Percentiles rank a stretch among this genome's conserved stretches.
Evolutionary conservation across 257 asterid species (phyloP).

Genomic region (Coffea eugenioides): DNA sequence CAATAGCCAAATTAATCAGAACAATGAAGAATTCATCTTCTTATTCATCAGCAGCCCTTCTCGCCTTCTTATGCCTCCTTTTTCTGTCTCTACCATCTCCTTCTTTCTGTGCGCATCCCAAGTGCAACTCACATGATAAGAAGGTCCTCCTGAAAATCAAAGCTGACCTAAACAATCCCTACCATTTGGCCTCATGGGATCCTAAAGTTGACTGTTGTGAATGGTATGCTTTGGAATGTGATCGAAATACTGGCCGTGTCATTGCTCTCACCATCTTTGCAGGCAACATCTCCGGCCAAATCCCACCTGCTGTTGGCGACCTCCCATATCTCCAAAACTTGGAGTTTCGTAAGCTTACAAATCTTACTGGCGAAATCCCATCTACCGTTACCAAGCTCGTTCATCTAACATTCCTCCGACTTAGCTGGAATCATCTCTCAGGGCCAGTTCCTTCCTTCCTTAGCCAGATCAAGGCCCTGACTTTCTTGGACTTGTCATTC

Average conservation of each 20-base stretch:
- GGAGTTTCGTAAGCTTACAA: constrained; percentile 16
- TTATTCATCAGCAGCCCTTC: too few relatives aligned
- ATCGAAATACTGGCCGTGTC: constrained; percentile 42
- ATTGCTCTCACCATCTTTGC: constrained; percentile 23
- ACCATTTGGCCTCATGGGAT: constrained; percentile 49
- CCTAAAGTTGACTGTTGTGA: constrained; percentile 55
- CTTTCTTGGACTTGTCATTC: constrained; percentile 7
- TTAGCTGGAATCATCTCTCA: constrained; percentile 28
- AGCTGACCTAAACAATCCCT: constrained; percentile 45
- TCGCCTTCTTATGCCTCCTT: constrained; percentile 21
- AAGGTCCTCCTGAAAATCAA: constrained; percentile 53
- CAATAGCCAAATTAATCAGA: too few relatives aligned
- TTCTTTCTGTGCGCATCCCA: constrained; percentile 15
- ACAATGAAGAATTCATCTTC: too few relatives aligned
- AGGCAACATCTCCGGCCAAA: constrained; percentile 44
- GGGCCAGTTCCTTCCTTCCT: constrained; percentile 46
- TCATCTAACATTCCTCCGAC: constrained; percentile 26
- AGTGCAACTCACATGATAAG: constrained; percentile 62
- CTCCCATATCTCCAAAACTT: constrained; percentile 32
- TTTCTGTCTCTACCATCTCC: constrained; percentile 7
- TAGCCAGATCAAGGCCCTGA: constrained; percentile 31
- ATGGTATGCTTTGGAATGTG: constrained; percentile 46
- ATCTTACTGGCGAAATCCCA: constrained; percentile 40
- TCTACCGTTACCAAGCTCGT: constrained; percentile 27
- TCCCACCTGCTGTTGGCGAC: constrained; percentile 48